Base-by-base conservation (phyloP, 306 rosid species). In the Morella rubra region DNA sequence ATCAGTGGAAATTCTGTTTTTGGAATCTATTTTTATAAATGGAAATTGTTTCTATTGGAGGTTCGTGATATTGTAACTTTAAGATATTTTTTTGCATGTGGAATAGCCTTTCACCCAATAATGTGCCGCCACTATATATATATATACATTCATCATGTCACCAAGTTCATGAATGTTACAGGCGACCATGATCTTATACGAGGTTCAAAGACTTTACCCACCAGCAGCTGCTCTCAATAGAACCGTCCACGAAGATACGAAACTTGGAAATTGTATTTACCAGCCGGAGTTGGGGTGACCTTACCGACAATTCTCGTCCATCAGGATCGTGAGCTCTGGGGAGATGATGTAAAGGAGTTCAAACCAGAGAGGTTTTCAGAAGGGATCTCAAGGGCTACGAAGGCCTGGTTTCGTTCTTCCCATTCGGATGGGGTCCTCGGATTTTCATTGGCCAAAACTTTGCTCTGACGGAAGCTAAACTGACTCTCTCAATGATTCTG, bases 361-460 rank as follows among this genome's bases (percentile, higher is more conserved):
- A 83, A 83, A 2, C 85, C 85, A 4, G 51, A 83, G 50, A 80
- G 85, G 44, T 86, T 86, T 20, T 18, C 76, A 0, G 83, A 78
- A 22, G 89, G 89, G 40, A 24, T 86, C 66, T 83, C 79, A 1
- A 80, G 83, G 64, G 85, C 82, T 3, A 77, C 89, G 2, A 72
- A 75, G 76, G 85, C 41, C 76, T 62, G 72, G 20, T 60, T 41
- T 59, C 74, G 1, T 86, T 62, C 66, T 56, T 86, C 3, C 85
- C 89, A 1, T 82, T 86, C 5, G 85, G 81, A 32, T 75, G 85
- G 77, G 87, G 87, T 54, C 87, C 87, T 60, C 76, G 85, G 8
- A 24, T 75, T 4, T 83, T 87, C 79, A 61, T 81, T 1, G 87
- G 87, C 10, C 85, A 86, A 55, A 78, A 78, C 46, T 81, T 83